Evolutionary conservation across 2,329 filamentous ascomycete species (phyloP), one percentile per base, ranked within the genome.

Genomic region (Basipetospora chlamydospora): DNA sequence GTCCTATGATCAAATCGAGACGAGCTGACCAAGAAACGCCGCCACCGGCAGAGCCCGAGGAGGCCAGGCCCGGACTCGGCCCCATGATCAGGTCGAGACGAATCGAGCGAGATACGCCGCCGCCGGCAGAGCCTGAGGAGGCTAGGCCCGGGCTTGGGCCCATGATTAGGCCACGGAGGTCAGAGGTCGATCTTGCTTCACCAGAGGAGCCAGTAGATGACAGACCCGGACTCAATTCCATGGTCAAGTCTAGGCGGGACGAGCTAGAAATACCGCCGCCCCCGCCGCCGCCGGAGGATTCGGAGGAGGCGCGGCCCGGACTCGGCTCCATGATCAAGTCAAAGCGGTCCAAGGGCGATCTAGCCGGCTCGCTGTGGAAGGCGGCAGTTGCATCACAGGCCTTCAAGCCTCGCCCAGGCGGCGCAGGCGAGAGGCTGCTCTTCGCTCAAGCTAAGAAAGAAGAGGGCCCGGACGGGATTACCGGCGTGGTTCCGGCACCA

Each of bases 401-500:
- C 7, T 96, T 96, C 60, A 92, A 88, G 50, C 88, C 88, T 15
- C 75, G 88, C 40, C 77, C 79, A 23, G 88, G 88, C 39, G 88
- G 87, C 44, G 87, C 85, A 16, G 86, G 77, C 35, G 85, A 92
- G 42, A 78, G 81, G 35, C 61, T 93, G 37, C 66, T 80, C 38
- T 72, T 77, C 35, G 64, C 68, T 25, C 68, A 74, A 39, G 64
- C 61, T 43, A 73, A 70, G 39, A 55, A 57, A n/a, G 59, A 58
- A 3, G 72, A 80, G 17, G 85, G 80, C 5, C 81, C 85, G 6
- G 87, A 95, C 59, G 88, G 87, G 3, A 93, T 95, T 44, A 93
- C 80, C 10, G 73, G 79, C 26, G 87, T 95, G 26, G 80, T 95
- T 16, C 83, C 83, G 17, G 82, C 86, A 3, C 86, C 87, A 2